phyloP scores from a whole-genome alignment of 1,139 yeast genomes.

The Saccharomyces hybrid region DNA sequence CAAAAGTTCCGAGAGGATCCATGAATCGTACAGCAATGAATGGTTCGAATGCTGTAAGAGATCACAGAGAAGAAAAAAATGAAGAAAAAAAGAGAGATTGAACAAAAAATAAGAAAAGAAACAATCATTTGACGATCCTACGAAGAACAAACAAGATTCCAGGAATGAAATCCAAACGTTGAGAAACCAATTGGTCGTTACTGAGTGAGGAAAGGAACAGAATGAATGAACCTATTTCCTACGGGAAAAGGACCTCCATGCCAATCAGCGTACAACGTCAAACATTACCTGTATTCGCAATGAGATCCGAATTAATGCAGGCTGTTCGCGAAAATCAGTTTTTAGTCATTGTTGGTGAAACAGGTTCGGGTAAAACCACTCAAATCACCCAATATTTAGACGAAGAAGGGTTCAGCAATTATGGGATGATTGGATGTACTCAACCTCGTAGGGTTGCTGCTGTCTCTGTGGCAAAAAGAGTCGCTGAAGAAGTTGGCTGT shows the following conservation, averaged over 20 bases:
- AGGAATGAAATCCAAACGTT: conserved; percentile 16
- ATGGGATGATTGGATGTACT: conserved; percentile 72
- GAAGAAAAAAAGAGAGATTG: conserved; percentile 43
- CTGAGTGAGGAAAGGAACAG: conserved; percentile 46
- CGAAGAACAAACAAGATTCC: conserved; percentile 13
- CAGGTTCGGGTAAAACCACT: conserved; percentile 96
- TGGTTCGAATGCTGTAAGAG: conserved; percentile 65
- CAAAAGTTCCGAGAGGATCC: conserved; percentile 72
- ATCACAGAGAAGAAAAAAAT: conserved; percentile 55
- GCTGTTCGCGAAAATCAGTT: conserved; percentile 63
- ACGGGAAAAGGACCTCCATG: conserved; percentile 47
- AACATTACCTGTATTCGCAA: conserved; percentile 70
- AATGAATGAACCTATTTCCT: conserved; percentile 36
- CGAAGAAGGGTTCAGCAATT: conserved; percentile 67
- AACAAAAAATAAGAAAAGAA: conserved; percentile 27
- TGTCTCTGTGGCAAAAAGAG: conserved; percentile 84
- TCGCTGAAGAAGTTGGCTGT: conserved; percentile 76
- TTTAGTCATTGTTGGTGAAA: conserved; percentile 86
- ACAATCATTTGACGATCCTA: conserved; percentile 40
- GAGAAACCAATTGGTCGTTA: conserved; percentile 33
- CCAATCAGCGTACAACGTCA: conserved; percentile 57
- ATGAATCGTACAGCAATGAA: conserved; percentile 65
- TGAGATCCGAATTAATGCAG: conserved; percentile 53
- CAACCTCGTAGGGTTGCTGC: conserved; percentile 98
- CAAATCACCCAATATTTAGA: conserved; percentile 84